Percentiles rank a stretch among this genome's conserved stretches.
phyloP scores from a whole-genome alignment of 495 filamentous ascomycete genomes.

The Sphaerosporella brunnea region DNA sequence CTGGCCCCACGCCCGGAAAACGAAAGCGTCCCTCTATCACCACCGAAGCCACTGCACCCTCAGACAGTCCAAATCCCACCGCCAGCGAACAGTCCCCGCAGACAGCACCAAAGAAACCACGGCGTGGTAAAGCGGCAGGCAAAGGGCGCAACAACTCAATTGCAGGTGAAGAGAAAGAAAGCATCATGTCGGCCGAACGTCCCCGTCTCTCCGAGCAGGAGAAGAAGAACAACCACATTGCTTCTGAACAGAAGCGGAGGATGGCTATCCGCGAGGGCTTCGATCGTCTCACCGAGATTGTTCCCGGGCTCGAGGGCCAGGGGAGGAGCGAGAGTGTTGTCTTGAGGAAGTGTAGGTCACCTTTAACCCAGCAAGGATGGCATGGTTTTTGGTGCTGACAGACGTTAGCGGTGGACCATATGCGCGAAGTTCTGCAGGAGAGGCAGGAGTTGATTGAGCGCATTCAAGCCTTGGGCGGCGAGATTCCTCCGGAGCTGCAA shows the following conservation, averaged over 20 bases:
- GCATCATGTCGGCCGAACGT: constrained; percentile 16
- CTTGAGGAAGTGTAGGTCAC: constrained; percentile 36
- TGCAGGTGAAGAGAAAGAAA: constrained; percentile 10
- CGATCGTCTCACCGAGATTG: constrained; percentile 61
- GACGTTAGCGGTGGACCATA: constrained; percentile 46
- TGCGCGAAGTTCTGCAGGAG: constrained; percentile 45
- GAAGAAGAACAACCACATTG: constrained; percentile 84
- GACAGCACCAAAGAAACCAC: constrained; percentile 8
- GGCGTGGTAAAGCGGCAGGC: neutral
- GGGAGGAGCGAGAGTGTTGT: constrained; percentile 74
- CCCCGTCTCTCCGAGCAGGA: constrained; percentile 70
- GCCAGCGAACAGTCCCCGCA: constrained; percentile 8
- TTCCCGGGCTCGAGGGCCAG: constrained; percentile 68
- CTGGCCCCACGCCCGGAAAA: no score
- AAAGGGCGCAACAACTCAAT: neutral
- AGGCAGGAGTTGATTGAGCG: constrained; percentile 43
- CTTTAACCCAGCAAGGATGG: no score
- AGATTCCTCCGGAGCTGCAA: constrained; percentile 27
- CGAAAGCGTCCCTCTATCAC: constrained; percentile 5
- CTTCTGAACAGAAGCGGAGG: constrained; percentile 76
- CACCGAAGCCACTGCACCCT: no score
- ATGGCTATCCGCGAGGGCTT: constrained; percentile 75
- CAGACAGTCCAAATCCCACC: constrained; percentile 10
- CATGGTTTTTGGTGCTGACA: no score
- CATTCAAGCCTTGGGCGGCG: constrained; percentile 43